Base-by-base conservation (phyloP, 495 filamentous ascomycete species). In the Penicillium odoratum region DNA sequence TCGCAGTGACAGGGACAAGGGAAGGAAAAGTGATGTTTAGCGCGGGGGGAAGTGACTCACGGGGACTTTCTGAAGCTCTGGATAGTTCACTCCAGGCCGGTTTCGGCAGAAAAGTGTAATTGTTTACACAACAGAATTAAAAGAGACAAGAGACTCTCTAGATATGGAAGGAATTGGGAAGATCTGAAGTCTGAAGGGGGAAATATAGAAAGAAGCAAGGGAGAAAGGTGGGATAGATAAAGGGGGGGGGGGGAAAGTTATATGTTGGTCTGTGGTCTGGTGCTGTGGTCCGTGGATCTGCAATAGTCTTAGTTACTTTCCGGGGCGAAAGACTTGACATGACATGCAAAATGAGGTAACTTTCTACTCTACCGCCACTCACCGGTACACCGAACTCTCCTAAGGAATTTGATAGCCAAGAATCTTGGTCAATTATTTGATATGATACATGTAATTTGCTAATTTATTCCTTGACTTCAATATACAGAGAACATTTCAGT, bases 291-390 rank as follows among this genome's bases (percentile, higher is more conserved):
- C 51, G 63, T 42, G 51, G 53, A 55, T 42, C 30, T 30, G 40
- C 15, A 26, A 29, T 53, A 64, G 61, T 60, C 57, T 54, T 53
- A 34, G 21, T 34, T 60, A 60, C 57, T 54, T 60, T 57, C 57
- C 57, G 53, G 45, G 46, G 54, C 16, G 50, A n/a, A 15, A 33
- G 15, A 38, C 13, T 21, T 21, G 21, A 21, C 21, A 21, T 66
- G 63, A 66, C 63, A 61, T 26, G 54, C 51, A 52, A 38, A 48
- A 67, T 69, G 67, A 69, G 64, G 67, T 69, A 69, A 69, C 63
- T 38, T 6, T 21, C 56, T 60, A 60, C 62, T 59, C 48, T 49
- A 58, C 55, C 60, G 55, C 38, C 42, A 47, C 51, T 66, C 63
- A 66, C 63, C 63, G 63, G 63, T 53, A 63, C 63, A 66, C 63